Percentiles rank a stretch among this genome's conserved stretches.
Conservation (phyloP, 2,329 filamentous ascomycete genomes). For the Harringtonia aguacate region DNA sequence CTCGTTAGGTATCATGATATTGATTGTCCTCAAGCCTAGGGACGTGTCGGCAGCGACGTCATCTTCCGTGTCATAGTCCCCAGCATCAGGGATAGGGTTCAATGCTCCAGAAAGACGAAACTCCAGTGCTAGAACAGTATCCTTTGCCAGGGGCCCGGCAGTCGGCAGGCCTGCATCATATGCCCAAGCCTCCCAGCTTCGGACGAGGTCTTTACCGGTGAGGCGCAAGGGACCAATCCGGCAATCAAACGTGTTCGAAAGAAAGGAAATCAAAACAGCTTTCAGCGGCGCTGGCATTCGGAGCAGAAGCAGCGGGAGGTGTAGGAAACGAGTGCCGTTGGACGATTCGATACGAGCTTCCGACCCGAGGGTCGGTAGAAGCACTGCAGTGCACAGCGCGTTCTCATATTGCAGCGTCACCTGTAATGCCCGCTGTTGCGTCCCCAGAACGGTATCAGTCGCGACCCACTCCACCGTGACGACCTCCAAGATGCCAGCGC, state of each 20-base stretch:
- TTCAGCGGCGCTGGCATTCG: conserved; percentile 45
- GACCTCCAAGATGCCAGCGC: conserved; percentile 31
- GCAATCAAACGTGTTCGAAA: conserved; percentile 44
- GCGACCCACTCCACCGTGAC: conserved; percentile 38
- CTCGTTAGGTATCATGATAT: conserved; percentile 37
- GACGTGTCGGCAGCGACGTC: conserved; percentile 1
- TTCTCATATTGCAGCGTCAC: conserved; percentile 43
- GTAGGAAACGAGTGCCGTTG: conserved; percentile 28
- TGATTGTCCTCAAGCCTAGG: conserved; percentile 32
- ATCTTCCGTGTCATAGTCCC: neutral
- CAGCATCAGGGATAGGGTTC: neutral
- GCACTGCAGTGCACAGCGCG: conserved; percentile 36
- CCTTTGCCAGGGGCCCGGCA: conserved; percentile 25
- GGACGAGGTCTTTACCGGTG: conserved; percentile 38
- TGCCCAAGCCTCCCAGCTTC: conserved; percentile 42
- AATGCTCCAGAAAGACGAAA: conserved; percentile 25
- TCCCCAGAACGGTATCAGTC: conserved; percentile 16
- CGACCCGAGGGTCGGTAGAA: conserved; percentile 27
- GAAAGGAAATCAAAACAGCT: conserved; percentile 35
- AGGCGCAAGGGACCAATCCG: conserved; percentile 39
- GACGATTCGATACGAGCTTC: conserved; percentile 5
- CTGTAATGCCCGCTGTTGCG: conserved; percentile 22
- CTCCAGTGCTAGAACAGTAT: conserved; percentile 39
- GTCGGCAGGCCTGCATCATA: conserved; percentile 23
- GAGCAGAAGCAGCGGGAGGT: conserved; percentile 41